These are phyloP conservation scores for Aureobasidium namibiae DNA, from an alignment of 2,329 filamentous ascomycete species.

Conservation along the genomic window DNA sequence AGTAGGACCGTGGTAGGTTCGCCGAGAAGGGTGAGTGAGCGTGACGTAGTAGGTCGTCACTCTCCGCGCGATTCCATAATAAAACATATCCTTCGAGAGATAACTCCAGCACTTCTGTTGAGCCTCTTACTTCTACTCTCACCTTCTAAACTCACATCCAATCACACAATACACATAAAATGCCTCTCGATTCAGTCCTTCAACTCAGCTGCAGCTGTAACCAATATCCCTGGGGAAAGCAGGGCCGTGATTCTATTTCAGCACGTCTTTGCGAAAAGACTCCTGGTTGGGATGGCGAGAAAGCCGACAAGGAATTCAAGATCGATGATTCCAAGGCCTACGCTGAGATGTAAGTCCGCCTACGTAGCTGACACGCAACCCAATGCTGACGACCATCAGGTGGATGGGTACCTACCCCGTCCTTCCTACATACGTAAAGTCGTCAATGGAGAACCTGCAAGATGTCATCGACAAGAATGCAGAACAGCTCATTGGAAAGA, in stretches of 20 bases:
- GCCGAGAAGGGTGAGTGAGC: not conserved
- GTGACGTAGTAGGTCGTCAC: constrained; percentile 1
- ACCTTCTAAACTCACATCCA: not conserved
- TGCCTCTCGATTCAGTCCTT: constrained; percentile 42
- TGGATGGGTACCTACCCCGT: constrained; percentile 74
- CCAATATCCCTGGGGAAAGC: constrained; percentile 64
- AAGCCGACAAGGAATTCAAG: constrained; percentile 44
- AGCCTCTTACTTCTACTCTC: not conserved
- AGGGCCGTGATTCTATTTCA: constrained; percentile 56
- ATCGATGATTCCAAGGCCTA: constrained; percentile 58
- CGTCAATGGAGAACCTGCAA: constrained; percentile 52
- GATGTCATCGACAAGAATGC: constrained; percentile 56
- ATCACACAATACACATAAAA: constrained; percentile 19
- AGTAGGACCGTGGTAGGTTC: too few relatives aligned
- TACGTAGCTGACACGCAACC: not conserved
- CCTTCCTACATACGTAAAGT: constrained; percentile 48
- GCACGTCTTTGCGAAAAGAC: constrained; percentile 59
- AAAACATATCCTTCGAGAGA: not conserved
- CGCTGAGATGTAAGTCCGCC: constrained; percentile 42
- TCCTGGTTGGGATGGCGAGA: constrained; percentile 37
- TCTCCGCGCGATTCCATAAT: constrained; percentile 8
- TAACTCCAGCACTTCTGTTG: not conserved
- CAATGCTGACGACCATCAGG: constrained; percentile 21
- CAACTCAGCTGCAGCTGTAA: constrained; percentile 49
- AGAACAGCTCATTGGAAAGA: constrained; percentile 55